Percentiles rank a stretch among this genome's conserved stretches.
These are phyloP conservation scores for Globisporangium heterothallicum DNA, from an alignment of 352 stramenopile genomes.

Conservation along the genomic window DNA sequence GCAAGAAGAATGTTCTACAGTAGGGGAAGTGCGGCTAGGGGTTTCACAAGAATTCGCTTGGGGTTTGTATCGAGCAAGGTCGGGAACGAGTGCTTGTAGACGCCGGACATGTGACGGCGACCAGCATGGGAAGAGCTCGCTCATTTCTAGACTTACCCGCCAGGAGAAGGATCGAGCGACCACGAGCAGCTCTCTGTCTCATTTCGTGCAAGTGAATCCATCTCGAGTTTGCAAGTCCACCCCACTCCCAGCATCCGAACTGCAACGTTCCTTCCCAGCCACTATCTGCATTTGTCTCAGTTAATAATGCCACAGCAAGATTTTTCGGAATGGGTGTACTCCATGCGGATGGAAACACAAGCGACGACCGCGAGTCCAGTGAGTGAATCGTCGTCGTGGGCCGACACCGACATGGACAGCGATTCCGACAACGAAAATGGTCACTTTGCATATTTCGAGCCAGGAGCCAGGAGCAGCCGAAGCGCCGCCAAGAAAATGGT, in stretches of 20 bases:
- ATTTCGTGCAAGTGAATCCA: too few species aligned
- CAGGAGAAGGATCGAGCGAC: too few species aligned
- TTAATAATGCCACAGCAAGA: constrained; percentile 12
- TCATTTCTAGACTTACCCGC: constrained; percentile 28
- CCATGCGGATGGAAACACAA: constrained; percentile 22
- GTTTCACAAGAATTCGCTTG: background rate
- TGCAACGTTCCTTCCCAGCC: too few species aligned
- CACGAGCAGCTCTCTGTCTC: too few species aligned
- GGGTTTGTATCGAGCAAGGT: background rate
- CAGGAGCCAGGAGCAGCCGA: background rate
- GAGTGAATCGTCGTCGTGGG: constrained; percentile 47
- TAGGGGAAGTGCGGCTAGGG: constrained; percentile 4
- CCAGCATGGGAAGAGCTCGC: background rate
- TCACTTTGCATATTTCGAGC: constrained; percentile 9
- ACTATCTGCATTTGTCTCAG: too few species aligned
- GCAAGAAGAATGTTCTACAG: constrained; percentile 23
- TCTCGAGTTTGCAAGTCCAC: too few species aligned
- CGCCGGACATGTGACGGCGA: background rate
- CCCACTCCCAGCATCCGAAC: too few species aligned
- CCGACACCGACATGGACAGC: constrained; percentile 54
- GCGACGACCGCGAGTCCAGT: constrained; percentile 9
- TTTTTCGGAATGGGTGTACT: constrained; percentile 46
- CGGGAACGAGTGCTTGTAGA: background rate
- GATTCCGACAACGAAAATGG: constrained; percentile 19
- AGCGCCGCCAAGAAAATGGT: constrained; percentile 11